A percentile compares a stretch with the other conserved stretches of the same genome.
These are phyloP conservation scores for Jaenimonas drosophilae DNA, from an alignment of 208 protist genomes.

Conservation along the genomic window DNA sequence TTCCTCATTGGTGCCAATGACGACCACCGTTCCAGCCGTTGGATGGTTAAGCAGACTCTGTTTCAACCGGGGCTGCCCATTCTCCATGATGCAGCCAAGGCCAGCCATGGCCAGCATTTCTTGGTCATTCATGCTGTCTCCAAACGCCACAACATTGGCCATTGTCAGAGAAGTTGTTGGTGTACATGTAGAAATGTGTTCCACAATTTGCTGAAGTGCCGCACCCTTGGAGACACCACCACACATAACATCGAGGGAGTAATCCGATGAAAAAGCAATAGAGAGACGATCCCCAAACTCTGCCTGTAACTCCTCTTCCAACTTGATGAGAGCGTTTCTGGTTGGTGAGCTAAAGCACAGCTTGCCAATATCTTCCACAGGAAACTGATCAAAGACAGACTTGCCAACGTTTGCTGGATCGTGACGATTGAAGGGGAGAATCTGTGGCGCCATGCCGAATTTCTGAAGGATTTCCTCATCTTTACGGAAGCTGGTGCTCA, in stretches of 20 bases:
- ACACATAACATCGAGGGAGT: constrained; percentile 51
- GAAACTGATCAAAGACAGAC: constrained; percentile 37
- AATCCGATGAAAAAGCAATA: constrained; percentile 40
- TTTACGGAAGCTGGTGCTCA: constrained; percentile 15
- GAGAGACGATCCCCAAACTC: constrained; percentile 30
- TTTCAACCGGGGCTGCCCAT: constrained; percentile 34
- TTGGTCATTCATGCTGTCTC: constrained; percentile 60
- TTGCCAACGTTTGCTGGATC: constrained; percentile 9
- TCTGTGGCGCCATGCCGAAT: constrained; percentile 38
- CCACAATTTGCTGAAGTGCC: constrained; percentile 28
- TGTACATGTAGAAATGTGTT: constrained; percentile 1
- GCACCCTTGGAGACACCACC: constrained; percentile 40
- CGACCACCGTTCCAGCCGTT: too few relatives aligned
- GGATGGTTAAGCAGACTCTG: constrained; percentile 20
- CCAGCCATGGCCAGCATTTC: constrained; percentile 30
- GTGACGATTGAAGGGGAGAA: constrained; percentile 21
- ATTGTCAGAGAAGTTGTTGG: constrained; percentile 7
- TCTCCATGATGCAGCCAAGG: constrained; percentile 39
- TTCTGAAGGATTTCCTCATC: constrained; percentile 30
- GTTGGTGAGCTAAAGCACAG: constrained; percentile 48
- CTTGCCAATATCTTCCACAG: constrained; percentile 46
- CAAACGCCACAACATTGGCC: constrained; percentile 25
- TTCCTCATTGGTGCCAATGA: constrained; percentile 21
- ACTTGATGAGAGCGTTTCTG: constrained; percentile 15
- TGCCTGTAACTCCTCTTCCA: constrained; percentile 25